A percentile compares a stretch with the other conserved stretches of the same genome.
These are phyloP conservation scores for Starmerella bombicola DNA, from an alignment of 805 yeast genomes.

Conservation along the genomic window DNA sequence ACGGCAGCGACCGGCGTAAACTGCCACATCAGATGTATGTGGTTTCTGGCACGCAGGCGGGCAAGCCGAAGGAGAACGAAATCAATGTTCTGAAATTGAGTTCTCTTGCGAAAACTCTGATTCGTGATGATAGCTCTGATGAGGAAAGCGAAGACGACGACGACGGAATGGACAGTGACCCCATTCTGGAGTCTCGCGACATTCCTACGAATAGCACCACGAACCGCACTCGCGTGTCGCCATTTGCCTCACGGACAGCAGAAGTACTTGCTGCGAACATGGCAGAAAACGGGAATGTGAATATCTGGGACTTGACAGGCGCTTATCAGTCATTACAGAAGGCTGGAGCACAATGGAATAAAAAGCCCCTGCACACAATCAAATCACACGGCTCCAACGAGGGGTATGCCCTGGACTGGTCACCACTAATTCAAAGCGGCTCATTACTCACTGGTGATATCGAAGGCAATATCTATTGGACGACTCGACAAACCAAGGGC, in stretches of 20 bases:
- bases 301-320: conserved; percentile 66
- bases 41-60: conserved; percentile 90
- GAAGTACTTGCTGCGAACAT: conserved; percentile 79
- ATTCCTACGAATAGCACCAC: conserved; percentile 71
- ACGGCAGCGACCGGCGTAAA: conserved; percentile 78
- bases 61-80: conserved; percentile 76
- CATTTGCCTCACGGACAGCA: conserved; percentile 58
- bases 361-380: conserved; percentile 72
- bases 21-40: conserved; percentile 80
- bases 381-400: conserved; percentile 86
- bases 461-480: conserved; percentile 67
- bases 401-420: conserved; percentile 96
- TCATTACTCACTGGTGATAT: conserved; percentile 79
- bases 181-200: conserved; percentile 76
- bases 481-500: conserved; percentile 56
- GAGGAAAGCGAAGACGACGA: conserved; percentile 61
- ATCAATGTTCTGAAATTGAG: conserved; percentile 71
- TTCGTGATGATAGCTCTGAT: conserved; percentile 73
- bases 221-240: conserved; percentile 75
- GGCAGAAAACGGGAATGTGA: conserved; percentile 83
- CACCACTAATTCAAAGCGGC: conserved; percentile 70
- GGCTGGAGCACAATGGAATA: conserved; percentile 75
- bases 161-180: conserved; percentile 64
- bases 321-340: conserved; percentile 74
- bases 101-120: conserved; percentile 70